phyloP scores from a whole-genome alignment of 2,329 filamentous ascomycete genomes.

The Trichophyton benhamiae region DNA sequence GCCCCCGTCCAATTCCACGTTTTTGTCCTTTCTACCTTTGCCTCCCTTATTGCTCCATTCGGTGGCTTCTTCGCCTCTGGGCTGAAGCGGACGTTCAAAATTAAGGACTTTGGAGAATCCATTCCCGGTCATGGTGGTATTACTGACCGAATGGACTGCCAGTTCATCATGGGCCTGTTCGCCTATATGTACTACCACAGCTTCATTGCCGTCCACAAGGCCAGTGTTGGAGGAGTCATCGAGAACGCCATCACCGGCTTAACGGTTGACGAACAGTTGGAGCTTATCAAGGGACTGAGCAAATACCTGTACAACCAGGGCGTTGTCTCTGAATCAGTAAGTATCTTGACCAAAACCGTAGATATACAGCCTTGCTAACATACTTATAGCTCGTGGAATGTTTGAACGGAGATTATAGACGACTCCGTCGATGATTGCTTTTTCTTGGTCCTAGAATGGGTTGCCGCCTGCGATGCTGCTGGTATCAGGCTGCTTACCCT shows the following conservation, averaged over 20 bases:
- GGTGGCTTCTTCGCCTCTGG: slow-evolving; percentile 97
- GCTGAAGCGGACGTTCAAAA: slow-evolving; percentile 96
- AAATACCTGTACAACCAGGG: slow-evolving; percentile 56
- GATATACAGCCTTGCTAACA: slow-evolving; percentile 12
- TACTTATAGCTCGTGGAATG: slow-evolving; percentile 26
- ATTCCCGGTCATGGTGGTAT: slow-evolving; percentile 97
- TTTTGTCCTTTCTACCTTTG: slow-evolving; percentile 79
- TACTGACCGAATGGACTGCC: slow-evolving; percentile 98
- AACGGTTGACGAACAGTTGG: slow-evolving; percentile 75
- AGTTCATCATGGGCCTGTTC: slow-evolving; percentile 99
- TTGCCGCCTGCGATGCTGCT: no score
- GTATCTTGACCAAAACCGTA: slow-evolving; percentile 9
- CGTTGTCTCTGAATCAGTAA: slow-evolving; percentile 42
- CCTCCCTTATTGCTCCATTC: slow-evolving; percentile 91
- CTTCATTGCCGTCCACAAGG: slow-evolving; percentile 83
- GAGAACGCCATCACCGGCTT: slow-evolving; percentile 87
- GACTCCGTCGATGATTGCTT: slow-evolving; percentile 16
- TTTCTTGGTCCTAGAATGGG: background rate
- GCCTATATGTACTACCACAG: slow-evolving; percentile 97
- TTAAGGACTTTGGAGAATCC: slow-evolving; percentile 98
- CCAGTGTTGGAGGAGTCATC: slow-evolving; percentile 72
- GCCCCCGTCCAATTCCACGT: slow-evolving; percentile 91
- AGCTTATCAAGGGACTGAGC: slow-evolving; percentile 52
- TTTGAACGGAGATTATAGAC: slow-evolving; percentile 24
- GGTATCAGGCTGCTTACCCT: background rate